phyloP scores from a whole-genome alignment of 257 asterid genomes.

The Eucommia ulmoides region DNA sequence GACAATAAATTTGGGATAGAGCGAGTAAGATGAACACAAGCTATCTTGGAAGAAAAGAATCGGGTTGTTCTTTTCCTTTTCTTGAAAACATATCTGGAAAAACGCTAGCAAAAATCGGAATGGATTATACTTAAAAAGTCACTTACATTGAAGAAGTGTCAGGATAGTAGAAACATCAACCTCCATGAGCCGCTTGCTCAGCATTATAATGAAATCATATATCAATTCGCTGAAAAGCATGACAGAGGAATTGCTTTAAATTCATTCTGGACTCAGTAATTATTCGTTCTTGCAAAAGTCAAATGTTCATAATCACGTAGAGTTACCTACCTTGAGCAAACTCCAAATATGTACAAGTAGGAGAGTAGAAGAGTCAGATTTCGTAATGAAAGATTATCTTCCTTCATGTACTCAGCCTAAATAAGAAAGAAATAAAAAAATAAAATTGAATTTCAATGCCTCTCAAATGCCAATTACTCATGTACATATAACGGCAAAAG shows the following conservation, averaged over 20 bases:
- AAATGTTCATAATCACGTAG: not conserved
- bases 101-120: not conserved
- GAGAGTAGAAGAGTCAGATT: conserved; percentile 80
- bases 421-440: conserved; percentile 16
- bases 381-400: conserved; percentile 74
- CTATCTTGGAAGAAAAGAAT: too few relatives aligned
- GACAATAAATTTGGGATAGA: too few relatives aligned
- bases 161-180: conserved; percentile 83
- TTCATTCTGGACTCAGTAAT: too few relatives aligned
- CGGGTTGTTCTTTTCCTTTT: not conserved
- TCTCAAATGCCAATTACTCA: too few relatives aligned
- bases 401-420: conserved; percentile 82
- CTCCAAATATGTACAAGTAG: conserved; percentile 64
- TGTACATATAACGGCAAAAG: too few relatives aligned
- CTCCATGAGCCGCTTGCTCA: conserved; percentile 87
- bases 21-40: too few relatives aligned
- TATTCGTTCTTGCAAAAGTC: too few relatives aligned
- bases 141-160: conserved; percentile 74
- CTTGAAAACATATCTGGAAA: not conserved
- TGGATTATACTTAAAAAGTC: conserved; percentile 1
- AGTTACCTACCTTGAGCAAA: conserved; percentile 64
- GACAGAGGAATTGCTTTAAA: too few relatives aligned
- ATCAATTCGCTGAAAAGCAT: conserved; percentile 65
- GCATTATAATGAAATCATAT: conserved; percentile 78
- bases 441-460: conserved; percentile 6